Evolutionary conservation across 345 rosid species (phyloP).

Genomic region (Citrus mangshanensis): DNA sequence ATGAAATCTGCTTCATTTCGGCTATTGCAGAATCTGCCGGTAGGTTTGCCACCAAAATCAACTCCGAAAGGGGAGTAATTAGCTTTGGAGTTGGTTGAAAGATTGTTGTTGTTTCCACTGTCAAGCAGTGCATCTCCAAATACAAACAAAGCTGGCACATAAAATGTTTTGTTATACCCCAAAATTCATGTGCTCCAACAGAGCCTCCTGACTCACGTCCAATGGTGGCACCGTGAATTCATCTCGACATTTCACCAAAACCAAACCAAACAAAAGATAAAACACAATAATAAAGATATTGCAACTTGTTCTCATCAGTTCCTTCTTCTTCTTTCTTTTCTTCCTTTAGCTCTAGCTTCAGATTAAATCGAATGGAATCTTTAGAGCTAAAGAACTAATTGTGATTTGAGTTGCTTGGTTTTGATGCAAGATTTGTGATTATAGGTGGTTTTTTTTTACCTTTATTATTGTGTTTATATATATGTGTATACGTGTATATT

Average conservation of each 20-base stretch:
- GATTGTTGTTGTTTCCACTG: too few species aligned
- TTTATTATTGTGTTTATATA: too few species aligned
- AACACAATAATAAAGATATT: neutral
- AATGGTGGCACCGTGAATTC: neutral
- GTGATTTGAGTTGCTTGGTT: neutral
- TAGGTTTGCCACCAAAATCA: too few species aligned
- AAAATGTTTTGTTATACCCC: neutral
- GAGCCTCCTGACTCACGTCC: neutral
- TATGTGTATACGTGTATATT: too few species aligned
- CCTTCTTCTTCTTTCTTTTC: neutral
- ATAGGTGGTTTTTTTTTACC: neutral
- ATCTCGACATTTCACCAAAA: neutral
- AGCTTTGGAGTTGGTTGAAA: too few species aligned
- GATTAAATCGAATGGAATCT: neutral
- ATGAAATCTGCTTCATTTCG: too few species aligned
- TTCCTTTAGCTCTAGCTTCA: neutral
- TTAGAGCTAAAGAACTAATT: neutral
- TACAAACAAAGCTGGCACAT: neutral
- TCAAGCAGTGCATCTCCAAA: neutral
- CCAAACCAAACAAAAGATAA: neutral
- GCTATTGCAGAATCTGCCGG: too few species aligned
- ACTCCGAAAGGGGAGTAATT: too few species aligned
- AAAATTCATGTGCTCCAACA: neutral
- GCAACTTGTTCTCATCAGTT: neutral
- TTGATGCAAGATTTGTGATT: neutral